Evolutionary conservation across 306 rosid species (phyloP), one percentile per base, ranked within the genome.

Genomic region (Quercus mongolica): DNA sequence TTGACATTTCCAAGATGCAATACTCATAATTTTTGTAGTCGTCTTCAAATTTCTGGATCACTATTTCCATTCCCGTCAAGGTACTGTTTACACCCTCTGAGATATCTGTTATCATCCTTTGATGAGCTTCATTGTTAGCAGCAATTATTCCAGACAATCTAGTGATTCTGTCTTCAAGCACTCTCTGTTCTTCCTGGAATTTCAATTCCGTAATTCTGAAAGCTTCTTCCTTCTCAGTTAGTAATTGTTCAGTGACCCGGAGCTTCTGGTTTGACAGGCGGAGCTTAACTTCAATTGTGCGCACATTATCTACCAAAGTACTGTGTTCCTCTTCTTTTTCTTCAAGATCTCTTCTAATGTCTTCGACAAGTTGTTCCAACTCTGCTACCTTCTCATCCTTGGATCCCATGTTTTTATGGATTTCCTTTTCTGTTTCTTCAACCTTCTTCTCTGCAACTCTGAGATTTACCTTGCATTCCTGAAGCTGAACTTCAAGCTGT

Each of bases 241-340:
- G 83, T 78, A 89, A 67, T 77, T 96, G 99, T 70, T 96, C 99
- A 19, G 99, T 93, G 46, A 93, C 94, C 76, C 99, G 91, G 76
- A 96, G 96, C 92, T 96, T 93, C 92, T 93, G 99, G 93, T 89
- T 90, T 70, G 99, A 93, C 76, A 96, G 85, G 23, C 99, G 99
- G 86, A 91, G 98, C 91, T 88, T 89, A 57, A 93, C 97, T 83
- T 96, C 98, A 17, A 89, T 85, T 25, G 71, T 91, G 63, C 92
- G 86, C 70, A 86, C 87, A 19, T 85, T 89, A 12, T 95, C 97
- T 4, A 88, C 82, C 85, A 77, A 77, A 73, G 82, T 83, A 69
- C 83, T 28, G 58, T 83, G 84, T 80, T 91, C 98, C 55, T 95
- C 92, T 75, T 80, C 86, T 69, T 95, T 93, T 41, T 76, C 92